These are phyloP conservation scores for Crucihimalaya himalaica DNA, from an alignment of 345 rosid species.

Conservation along the genomic window DNA sequence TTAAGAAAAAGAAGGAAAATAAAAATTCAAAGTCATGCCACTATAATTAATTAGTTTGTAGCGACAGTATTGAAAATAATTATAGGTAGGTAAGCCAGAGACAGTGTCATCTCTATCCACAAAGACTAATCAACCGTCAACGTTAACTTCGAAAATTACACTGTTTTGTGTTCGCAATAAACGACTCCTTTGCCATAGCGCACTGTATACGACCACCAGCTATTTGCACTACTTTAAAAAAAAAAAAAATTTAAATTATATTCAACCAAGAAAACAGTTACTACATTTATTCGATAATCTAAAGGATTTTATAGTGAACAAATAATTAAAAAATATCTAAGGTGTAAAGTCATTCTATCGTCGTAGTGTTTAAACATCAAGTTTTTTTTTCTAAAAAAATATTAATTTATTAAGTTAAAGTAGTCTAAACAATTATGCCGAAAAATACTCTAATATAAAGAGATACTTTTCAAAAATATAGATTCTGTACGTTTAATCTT, in stretches of 20 bases:
- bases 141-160: slow-evolving; percentile 6
- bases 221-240: too few species aligned
- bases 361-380: not conserved
- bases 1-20: not conserved
- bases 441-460: not conserved
- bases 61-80: not conserved
- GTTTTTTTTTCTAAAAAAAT: too few species aligned
- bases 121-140: slow-evolving; percentile 21
- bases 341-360: too few species aligned
- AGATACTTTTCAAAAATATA: not conserved
- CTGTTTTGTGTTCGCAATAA: not conserved
- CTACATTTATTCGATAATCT: too few species aligned
- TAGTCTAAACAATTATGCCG: not conserved
- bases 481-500: not conserved
- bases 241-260: too few species aligned
- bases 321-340: too few species aligned
- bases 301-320: too few species aligned
- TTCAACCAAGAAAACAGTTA: too few species aligned
- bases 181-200: not conserved
- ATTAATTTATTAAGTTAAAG: not conserved
- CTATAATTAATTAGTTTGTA: slow-evolving; percentile 1
- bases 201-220: slow-evolving; percentile 1
- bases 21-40: slow-evolving; percentile 25
- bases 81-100: not conserved
- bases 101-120: slow-evolving; percentile 27